A percentile compares a stretch with the other conserved stretches of the same genome.
These are phyloP conservation scores for Mucor velutinosus DNA, from an alignment of 371 early-diverging fungal species.

Conservation along the genomic window DNA sequence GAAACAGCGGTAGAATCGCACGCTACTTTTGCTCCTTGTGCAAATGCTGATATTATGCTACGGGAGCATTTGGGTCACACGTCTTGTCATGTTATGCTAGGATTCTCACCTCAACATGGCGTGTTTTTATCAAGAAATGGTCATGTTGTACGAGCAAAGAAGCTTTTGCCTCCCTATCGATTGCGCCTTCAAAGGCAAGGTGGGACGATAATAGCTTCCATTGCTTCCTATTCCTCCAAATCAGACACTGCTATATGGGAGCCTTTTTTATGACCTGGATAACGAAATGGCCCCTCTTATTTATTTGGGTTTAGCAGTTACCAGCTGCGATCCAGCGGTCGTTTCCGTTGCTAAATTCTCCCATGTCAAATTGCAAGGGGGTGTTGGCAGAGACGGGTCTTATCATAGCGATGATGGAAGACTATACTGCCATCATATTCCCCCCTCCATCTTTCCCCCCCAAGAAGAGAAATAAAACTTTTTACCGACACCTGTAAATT, in stretches of 20 bases:
- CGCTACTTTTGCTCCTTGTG: conserved; percentile 39
- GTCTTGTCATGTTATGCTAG: conserved; percentile 32
- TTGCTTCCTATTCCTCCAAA: neutral
- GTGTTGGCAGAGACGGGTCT: conserved; percentile 31
- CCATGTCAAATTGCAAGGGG: conserved; percentile 27
- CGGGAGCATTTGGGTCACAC: conserved; percentile 38
- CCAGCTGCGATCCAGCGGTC: conserved; percentile 40
- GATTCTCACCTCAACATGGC: conserved; percentile 37
- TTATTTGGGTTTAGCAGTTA: conserved; percentile 42
- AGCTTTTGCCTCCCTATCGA: conserved; percentile 35
- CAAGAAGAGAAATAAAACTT: neutral
- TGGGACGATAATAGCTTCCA: neutral
- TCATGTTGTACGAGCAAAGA: conserved; percentile 15
- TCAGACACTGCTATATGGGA: conserved; percentile 18
- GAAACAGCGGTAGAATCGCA: conserved; percentile 35
- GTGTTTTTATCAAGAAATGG: conserved; percentile 28
- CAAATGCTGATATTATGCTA: conserved; percentile 46
- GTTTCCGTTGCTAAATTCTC: conserved; percentile 43
- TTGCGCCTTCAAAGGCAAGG: conserved; percentile 28
- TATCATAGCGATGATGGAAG: neutral
- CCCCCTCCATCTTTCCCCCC: too few relatives aligned
- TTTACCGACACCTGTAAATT: neutral
- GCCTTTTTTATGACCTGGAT: conserved; percentile 14
- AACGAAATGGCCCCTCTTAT: conserved; percentile 26
- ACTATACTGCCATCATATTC: neutral